Percentiles rank a stretch among this genome's conserved stretches.
These are phyloP conservation scores for Pyropia haitanensis DNA, from an alignment of 23 red algal species.

Conservation along the genomic window DNA sequence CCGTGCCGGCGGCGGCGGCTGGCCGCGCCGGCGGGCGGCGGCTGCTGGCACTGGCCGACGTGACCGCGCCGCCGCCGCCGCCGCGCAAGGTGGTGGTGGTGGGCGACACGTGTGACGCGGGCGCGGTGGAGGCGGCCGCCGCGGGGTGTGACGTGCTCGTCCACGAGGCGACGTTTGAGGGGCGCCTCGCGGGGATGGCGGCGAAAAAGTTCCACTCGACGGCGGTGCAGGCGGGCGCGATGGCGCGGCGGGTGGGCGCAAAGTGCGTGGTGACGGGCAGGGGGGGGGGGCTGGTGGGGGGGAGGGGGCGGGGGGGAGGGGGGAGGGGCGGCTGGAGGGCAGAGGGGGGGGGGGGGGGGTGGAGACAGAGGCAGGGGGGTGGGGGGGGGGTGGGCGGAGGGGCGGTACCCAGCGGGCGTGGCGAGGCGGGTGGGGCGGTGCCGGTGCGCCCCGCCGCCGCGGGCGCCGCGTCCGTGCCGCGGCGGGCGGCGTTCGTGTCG, in stretches of 20 bases:
- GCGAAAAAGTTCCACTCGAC: slow-evolving; percentile 50
- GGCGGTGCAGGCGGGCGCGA: slow-evolving; percentile 35
- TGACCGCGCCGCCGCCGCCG: slow-evolving; percentile 12
- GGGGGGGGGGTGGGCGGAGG: too few relatives aligned
- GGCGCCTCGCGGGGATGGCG: slow-evolving; percentile 26
- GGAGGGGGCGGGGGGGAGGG: too few relatives aligned
- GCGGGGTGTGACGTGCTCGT: slow-evolving; percentile 59
- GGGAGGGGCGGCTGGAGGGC: too few relatives aligned
- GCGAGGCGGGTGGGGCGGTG: too few relatives aligned
- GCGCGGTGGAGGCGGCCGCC: slow-evolving; percentile 33
- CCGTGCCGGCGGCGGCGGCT: slow-evolving; percentile 21
- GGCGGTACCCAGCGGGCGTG: too few relatives aligned
- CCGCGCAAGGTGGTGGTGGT: slow-evolving; percentile 52
- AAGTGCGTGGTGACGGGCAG: slow-evolving; percentile 20
- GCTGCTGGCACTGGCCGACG: slow-evolving; percentile 21
- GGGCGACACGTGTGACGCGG: slow-evolving; percentile 73
- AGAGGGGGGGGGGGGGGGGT: too few relatives aligned
- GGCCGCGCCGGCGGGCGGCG: slow-evolving; percentile 27
- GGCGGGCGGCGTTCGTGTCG: too few relatives aligned
- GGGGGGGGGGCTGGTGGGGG: too few relatives aligned
- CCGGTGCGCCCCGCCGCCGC: too few relatives aligned
- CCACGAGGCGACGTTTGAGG: slow-evolving; percentile 81
- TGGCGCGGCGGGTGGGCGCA: slow-evolving; percentile 52
- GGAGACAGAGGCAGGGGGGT: too few relatives aligned
- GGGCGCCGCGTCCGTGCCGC: too few relatives aligned